Percentiles rank a stretch among this genome's conserved stretches.
These are phyloP conservation scores for Penicillium sclerotigenum DNA, from an alignment of 2,329 filamentous ascomycete species.

Conservation along the genomic window DNA sequence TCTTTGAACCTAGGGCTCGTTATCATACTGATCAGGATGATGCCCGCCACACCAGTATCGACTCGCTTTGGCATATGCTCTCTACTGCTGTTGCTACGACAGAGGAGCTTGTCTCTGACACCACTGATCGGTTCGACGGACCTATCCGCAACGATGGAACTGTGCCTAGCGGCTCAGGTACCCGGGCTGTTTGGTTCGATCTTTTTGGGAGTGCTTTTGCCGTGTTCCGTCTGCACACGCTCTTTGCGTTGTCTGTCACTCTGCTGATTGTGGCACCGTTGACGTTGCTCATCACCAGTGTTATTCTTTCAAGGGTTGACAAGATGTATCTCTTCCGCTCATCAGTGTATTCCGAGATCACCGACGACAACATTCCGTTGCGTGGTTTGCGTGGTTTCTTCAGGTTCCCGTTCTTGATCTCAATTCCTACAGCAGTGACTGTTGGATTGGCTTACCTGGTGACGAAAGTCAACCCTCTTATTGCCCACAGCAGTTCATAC, in stretches of 20 bases:
- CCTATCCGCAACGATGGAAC: slow-evolving; percentile 56
- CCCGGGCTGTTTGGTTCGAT: slow-evolving; percentile 87
- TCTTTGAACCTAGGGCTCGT: slow-evolving; percentile 77
- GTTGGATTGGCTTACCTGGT: slow-evolving; percentile 72
- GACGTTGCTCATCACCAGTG: slow-evolving; percentile 65
- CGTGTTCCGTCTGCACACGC: slow-evolving; percentile 71
- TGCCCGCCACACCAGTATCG: slow-evolving; percentile 64
- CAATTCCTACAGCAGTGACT: slow-evolving; percentile 64
- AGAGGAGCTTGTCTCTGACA: slow-evolving; percentile 66
- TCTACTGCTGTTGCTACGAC: slow-evolving; percentile 76
- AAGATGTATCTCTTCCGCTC: slow-evolving; percentile 87
- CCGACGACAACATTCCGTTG: slow-evolving; percentile 60
- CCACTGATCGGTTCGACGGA: slow-evolving; percentile 64
- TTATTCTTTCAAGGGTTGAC: slow-evolving; percentile 66
- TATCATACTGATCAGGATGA: slow-evolving; percentile 95
- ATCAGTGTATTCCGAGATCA: slow-evolving; percentile 58
- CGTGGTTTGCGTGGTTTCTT: slow-evolving; percentile 79
- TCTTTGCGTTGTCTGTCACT: slow-evolving; percentile 85
- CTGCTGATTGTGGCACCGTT: slow-evolving; percentile 77
- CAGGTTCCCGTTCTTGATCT: slow-evolving; percentile 74
- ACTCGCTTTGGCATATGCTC: slow-evolving; percentile 90
- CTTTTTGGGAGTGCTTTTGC: slow-evolving; percentile 77
- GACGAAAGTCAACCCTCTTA: slow-evolving; percentile 79
- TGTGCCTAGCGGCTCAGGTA: slow-evolving; percentile 64
- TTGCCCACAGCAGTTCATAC: slow-evolving; percentile 87